Base-by-base conservation (phyloP, 1,139 yeast species). In the Taphrina deformans region DNA sequence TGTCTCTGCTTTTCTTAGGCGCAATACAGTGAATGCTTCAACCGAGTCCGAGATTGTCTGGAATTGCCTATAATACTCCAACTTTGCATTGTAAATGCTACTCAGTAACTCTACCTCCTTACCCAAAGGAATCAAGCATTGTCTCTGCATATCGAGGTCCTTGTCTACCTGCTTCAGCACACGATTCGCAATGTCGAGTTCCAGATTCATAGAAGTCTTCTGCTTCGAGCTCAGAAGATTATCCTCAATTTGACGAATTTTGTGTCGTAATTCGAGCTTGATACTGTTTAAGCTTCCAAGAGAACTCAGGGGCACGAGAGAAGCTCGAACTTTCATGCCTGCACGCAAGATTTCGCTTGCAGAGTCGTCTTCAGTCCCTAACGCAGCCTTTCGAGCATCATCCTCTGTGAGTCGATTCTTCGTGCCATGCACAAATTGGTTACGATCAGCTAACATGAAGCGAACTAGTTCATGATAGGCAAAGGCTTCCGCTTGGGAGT, bases 31-130 rank as follows among this genome's bases (percentile, higher is more conserved):
- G 21, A 41, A 61, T 7, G 52, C 59, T 0, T 73, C 79, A 18
- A 90, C 91, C 60, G 85, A 85, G 74, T 93, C 98, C 0, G 97
- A 90, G 38, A 92, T 82, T 65, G 82, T 87, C 74, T 93, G 99
- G 55, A 93, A 80, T 69, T 89, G 93, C 70, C 86, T 85, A 76
- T 86, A 93, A 74, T 91, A 93, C 55, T 83, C 89, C 55, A 92
- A 82, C 67, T 95, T 84, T 5, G 86, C 79, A 74, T 93, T 93
- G 75, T 86, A 92, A 0, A 88, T 81, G 31, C 82, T 81, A 69
- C 89, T 85, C 67, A 89, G 80, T 50, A 77, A 77, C 31, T 81
- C 79, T 60, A 84, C 79, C 21, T 84, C 76, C 66, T 82, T 65
- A 12, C 73, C 67, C 79, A 69, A n/a, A 70, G 70, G 5, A 71